Percentiles rank a stretch among this genome's conserved stretches.
Conservation (phyloP, 257 asterid species). For the Gentiana macrophylla region DNA sequence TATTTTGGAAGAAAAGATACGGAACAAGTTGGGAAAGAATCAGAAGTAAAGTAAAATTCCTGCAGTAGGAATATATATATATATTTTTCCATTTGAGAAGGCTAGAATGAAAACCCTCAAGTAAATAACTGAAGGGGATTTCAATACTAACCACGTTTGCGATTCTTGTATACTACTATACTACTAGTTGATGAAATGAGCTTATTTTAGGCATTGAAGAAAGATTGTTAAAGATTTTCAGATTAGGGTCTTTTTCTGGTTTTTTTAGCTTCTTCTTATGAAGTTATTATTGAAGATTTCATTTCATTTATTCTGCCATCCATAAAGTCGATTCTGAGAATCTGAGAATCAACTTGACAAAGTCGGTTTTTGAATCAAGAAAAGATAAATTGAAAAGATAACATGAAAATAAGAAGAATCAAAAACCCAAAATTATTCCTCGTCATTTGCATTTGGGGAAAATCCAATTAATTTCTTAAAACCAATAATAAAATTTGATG, state of each 20-base stretch:
- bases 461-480: slow-evolving; percentile 43
- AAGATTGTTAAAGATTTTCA: no score
- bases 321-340: no score
- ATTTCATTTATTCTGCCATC: no score
- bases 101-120: background rate
- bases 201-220: no score
- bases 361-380: no score
- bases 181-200: no score
- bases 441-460: slow-evolving; percentile 8
- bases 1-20: slow-evolving; percentile 57
- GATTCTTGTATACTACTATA: no score
- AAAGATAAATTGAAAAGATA: no score
- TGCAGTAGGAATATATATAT: slow-evolving; percentile 3
- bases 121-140: slow-evolving; percentile 3
- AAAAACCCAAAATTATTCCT: slow-evolving; percentile 3
- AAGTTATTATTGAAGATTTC: no score
- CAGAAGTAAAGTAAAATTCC: slow-evolving; percentile 23
- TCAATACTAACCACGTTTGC: background rate
- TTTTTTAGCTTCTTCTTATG: no score
- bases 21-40: slow-evolving; percentile 47
- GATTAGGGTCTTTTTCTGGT: no score
- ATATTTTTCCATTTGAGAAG: background rate
- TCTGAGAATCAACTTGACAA: no score
- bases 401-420: background rate
- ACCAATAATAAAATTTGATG: slow-evolving; percentile 23